These are phyloP conservation scores for Barnettozyma californica DNA, from an alignment of 805 yeast genomes.

Conservation along the genomic window DNA sequence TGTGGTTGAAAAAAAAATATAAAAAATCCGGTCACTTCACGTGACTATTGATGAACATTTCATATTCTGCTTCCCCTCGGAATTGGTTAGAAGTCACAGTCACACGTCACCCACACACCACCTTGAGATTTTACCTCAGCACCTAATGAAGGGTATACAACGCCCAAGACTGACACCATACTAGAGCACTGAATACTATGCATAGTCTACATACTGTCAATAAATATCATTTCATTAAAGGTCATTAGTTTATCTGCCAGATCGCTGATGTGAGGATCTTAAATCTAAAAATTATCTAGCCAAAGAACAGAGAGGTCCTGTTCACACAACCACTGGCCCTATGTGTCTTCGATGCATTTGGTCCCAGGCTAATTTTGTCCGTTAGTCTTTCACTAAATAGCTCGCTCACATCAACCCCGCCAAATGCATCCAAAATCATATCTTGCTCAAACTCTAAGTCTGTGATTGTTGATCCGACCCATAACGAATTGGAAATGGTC, in stretches of 20 bases:
- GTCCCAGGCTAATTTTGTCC: background rate
- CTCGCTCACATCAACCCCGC: conserved; percentile 12
- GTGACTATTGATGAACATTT: background rate
- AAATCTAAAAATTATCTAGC: background rate
- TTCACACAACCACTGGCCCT: conserved; percentile 1
- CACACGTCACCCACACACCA: conserved; percentile 2
- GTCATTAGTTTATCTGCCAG: background rate
- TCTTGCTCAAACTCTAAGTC: conserved; percentile 1
- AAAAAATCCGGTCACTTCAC: background rate
- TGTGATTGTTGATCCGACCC: conserved; percentile 20
- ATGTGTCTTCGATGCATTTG: background rate
- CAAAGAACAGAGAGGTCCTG: conserved; percentile 21
- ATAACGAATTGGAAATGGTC: conserved; percentile 18
- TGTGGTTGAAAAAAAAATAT: background rate
- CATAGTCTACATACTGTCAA: background rate
- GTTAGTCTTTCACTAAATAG: conserved; percentile 11
- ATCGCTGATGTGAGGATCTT: background rate
- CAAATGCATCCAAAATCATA: conserved; percentile 8
- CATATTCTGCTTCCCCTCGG: background rate
- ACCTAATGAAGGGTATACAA: too few species aligned
- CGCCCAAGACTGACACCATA: background rate
- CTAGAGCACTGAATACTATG: background rate
- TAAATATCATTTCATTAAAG: background rate
- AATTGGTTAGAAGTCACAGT: background rate
- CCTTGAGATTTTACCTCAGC: too few species aligned